phyloP scores from a whole-genome alignment of 2,329 filamentous ascomycete genomes.

The Drechslerella dactyloides region DNA sequence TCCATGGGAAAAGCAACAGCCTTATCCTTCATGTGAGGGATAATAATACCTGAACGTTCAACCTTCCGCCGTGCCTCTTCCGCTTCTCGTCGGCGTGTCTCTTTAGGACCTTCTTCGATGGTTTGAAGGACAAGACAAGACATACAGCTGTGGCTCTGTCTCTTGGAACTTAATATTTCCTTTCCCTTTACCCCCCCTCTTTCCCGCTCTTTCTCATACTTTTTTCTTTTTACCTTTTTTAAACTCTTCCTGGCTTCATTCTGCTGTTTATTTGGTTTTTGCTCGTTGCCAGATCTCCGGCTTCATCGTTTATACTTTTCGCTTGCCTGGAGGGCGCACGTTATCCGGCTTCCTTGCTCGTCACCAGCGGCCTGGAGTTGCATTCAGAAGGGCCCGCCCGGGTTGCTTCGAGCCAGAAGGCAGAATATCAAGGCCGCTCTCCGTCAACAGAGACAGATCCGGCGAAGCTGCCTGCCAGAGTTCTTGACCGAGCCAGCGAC shows the following conservation, averaged over 20 bases:
- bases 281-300: constrained; percentile 32
- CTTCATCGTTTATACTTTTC: constrained; percentile 48
- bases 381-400: constrained; percentile 46
- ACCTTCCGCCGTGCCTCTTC: constrained; percentile 49
- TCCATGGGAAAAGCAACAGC: constrained; percentile 51
- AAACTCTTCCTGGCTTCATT: constrained; percentile 39
- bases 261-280: constrained; percentile 21
- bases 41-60: constrained; percentile 43
- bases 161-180: constrained; percentile 19
- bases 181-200: constrained; percentile 17
- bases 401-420: constrained; percentile 49
- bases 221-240: constrained; percentile 30
- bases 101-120: constrained; percentile 43
- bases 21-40: constrained; percentile 51
- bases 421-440: constrained; percentile 46
- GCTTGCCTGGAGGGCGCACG: constrained; percentile 45
- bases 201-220: constrained; percentile 10
- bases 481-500: constrained; percentile 7
- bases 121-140: constrained; percentile 23
- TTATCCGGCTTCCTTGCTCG: constrained; percentile 49
- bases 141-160: constrained; percentile 40
- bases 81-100: constrained; percentile 42
- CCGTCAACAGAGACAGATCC: constrained; percentile 46
- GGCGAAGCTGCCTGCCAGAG: constrained; percentile 36
- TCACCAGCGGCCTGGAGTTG: constrained; percentile 16